These are phyloP conservation scores for Pseudogymnoascus sp. DNA, from an alignment of 2,329 filamentous ascomycete genomes.

Conservation along the genomic window DNA sequence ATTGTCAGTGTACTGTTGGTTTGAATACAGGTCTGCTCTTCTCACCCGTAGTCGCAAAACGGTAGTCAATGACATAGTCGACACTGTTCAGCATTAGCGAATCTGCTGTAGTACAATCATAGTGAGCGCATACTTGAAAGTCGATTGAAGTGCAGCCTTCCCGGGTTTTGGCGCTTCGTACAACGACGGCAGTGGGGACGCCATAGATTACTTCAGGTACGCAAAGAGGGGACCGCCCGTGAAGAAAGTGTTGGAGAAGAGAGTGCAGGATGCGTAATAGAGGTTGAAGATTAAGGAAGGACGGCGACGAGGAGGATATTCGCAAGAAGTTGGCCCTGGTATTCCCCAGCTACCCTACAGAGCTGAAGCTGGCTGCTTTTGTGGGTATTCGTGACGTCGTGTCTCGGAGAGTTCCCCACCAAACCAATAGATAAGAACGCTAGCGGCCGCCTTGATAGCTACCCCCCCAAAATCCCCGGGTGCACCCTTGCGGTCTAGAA, in stretches of 20 bases:
- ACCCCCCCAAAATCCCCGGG: background rate
- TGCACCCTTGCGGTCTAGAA: background rate
- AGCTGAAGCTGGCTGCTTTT: background rate
- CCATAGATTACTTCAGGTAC: background rate
- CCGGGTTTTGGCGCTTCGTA: background rate
- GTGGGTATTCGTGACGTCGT: background rate
- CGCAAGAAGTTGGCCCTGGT: background rate
- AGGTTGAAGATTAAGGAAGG: background rate
- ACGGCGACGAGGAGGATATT: background rate
- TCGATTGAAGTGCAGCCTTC: background rate
- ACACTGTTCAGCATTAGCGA: conserved; percentile 42
- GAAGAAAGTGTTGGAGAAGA: background rate
- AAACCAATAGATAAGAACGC: background rate
- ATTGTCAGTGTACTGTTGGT: background rate
- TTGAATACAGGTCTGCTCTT: background rate
- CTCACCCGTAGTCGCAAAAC: conserved; percentile 59
- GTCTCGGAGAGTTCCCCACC: background rate
- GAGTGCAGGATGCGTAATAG: background rate
- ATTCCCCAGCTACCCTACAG: background rate
- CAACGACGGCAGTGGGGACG: background rate
- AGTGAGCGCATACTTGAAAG: background rate
- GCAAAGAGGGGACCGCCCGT: background rate
- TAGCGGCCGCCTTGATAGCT: background rate
- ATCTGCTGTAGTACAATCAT: background rate
- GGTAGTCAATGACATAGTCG: conserved; percentile 81